Conservation (phyloP, 1,139 yeast genomes). For the Suhomyces atakaporum region DNA sequence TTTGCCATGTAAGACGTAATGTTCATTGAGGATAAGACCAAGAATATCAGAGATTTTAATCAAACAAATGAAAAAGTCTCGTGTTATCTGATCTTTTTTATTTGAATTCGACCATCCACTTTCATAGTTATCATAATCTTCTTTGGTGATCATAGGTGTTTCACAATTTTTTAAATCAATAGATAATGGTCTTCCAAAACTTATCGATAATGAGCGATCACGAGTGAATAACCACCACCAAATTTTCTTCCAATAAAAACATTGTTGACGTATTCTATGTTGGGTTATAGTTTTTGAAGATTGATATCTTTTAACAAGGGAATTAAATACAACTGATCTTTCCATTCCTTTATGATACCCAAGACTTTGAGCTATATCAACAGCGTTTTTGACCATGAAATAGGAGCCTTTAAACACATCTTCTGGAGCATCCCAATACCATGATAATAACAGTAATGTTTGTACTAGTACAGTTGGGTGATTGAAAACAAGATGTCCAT, state of each 20-base stretch:
- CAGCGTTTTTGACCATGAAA: slow-evolving; percentile 12
- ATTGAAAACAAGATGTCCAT: slow-evolving; percentile 16
- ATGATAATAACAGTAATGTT: slow-evolving; percentile 14
- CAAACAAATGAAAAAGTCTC: slow-evolving; percentile 13
- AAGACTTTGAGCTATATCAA: slow-evolving; percentile 12
- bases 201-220: slow-evolving; percentile 15
- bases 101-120: slow-evolving; percentile 8
- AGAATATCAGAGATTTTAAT: slow-evolving; percentile 14
- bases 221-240: slow-evolving; percentile 20
- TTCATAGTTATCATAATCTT: slow-evolving; percentile 15
- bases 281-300: slow-evolving; percentile 2
- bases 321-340: slow-evolving; percentile 3
- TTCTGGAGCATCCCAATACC: slow-evolving; percentile 21
- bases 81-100: slow-evolving; percentile 7
- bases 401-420: slow-evolving; percentile 13
- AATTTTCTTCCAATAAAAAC: slow-evolving; percentile 11
- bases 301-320: slow-evolving; percentile 3
- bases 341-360: slow-evolving; percentile 16
- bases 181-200: slow-evolving; percentile 17
- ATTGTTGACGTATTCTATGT: slow-evolving; percentile 12
- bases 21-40: slow-evolving; percentile 15
- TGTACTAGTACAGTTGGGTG: slow-evolving; percentile 17
- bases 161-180: slow-evolving; percentile 11
- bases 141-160: slow-evolving; percentile 8
- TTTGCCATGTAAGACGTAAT: slow-evolving; percentile 8